phyloP scores from a whole-genome alignment of 768 basidiomycete genomes.

The Cystobasidium onofrii region DNA sequence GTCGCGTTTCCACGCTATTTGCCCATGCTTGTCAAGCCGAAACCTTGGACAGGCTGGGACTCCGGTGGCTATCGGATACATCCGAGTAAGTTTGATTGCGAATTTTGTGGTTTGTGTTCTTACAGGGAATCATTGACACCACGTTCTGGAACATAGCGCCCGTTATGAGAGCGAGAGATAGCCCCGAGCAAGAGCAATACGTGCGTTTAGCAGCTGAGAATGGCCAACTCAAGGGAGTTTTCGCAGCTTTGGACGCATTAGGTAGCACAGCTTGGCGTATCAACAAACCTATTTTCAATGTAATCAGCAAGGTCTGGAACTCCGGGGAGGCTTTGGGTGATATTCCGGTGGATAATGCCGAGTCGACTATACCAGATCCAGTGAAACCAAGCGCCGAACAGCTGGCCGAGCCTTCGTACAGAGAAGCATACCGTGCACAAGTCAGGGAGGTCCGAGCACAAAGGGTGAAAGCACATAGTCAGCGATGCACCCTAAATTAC shows the following conservation, averaged over 20 bases:
- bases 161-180: conserved; percentile 90
- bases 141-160: conserved; percentile 49
- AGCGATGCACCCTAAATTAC: conserved; percentile 87
- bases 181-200: conserved; percentile 67
- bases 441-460: background rate
- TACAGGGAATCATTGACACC: no score
- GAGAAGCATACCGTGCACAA: conserved; percentile 36
- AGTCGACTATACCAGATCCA: conserved; percentile 55
- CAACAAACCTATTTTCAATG: conserved; percentile 67
- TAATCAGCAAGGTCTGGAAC: conserved; percentile 76
- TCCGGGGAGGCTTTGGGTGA: conserved; percentile 70
- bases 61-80: conserved; percentile 78
- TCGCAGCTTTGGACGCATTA: conserved; percentile 79
- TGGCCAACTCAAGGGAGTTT: conserved; percentile 74
- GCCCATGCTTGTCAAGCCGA: conserved; percentile 87
- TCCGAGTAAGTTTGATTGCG: conserved; percentile 51
- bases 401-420: background rate
- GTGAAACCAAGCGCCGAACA: conserved; percentile 46
- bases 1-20: conserved; percentile 85
- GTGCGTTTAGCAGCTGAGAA: conserved; percentile 63
- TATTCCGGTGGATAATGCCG: conserved; percentile 66
- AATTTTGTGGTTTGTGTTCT: no score
- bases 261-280: conserved; percentile 83
- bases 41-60: conserved; percentile 69
- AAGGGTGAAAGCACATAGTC: conserved; percentile 44